Conservation (phyloP, 257 asterid genomes). For the Nicotiana obtusifolia region DNA sequence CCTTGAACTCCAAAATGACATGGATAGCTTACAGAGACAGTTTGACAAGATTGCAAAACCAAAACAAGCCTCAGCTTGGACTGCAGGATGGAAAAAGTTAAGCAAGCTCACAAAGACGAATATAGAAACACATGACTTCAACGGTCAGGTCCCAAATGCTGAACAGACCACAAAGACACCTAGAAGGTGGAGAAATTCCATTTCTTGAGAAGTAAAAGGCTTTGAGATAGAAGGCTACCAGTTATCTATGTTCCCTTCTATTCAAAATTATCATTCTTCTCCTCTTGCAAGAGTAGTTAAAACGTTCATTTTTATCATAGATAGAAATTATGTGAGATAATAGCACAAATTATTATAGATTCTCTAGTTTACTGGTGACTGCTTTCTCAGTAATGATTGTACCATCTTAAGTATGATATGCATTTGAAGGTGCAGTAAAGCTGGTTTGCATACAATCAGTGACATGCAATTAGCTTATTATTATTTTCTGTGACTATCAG, state of each 20-base stretch:
- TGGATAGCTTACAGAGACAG: conserved; percentile 73
- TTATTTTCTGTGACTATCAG: background rate
- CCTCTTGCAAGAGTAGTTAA: background rate
- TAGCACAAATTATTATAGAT: background rate
- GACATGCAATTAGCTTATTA: background rate
- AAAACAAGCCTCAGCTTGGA: conserved; percentile 66
- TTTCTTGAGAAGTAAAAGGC: conserved; percentile 41
- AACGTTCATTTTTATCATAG: background rate
- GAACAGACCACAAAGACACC: conserved; percentile 50
- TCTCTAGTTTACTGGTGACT: background rate
- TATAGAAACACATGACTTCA: conserved; percentile 37
- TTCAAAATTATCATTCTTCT: background rate
- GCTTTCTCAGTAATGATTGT: background rate
- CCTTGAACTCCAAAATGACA: conserved; percentile 61
- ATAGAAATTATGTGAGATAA: conserved; percentile 2
- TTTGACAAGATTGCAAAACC: conserved; percentile 59
- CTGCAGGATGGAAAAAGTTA: conserved; percentile 77
- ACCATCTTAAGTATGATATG: background rate
- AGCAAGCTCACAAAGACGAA: conserved; percentile 49
- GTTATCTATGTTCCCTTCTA: background rate
- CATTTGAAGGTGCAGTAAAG: background rate
- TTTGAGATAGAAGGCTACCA: background rate
- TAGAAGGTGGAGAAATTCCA: conserved; percentile 91
- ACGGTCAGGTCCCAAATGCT: conserved; percentile 25
- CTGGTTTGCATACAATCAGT: background rate